Evolutionary conservation across 1,284 basidiomycete genomes (phyloP), one percentile per base, ranked within the genome.

Genomic region (Trametes hirsuta): DNA sequence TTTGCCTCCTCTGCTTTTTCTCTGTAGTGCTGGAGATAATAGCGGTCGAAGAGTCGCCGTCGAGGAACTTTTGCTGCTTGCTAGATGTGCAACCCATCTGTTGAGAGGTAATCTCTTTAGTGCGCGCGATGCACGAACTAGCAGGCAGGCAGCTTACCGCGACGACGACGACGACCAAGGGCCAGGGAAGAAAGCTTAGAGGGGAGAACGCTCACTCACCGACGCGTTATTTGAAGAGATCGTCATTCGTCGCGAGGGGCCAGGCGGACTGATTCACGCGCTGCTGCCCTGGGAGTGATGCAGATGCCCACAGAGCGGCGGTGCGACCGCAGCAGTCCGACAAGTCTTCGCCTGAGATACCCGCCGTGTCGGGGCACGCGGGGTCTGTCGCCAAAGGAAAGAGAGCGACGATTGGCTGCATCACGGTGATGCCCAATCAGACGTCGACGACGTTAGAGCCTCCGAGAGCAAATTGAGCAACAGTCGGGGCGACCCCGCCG

Each of bases 1-100:
- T 47, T n/a, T 37, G 35, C 37, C 60, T 50, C 53, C 62, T 59
- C 59, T 61, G 58, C 25, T 58, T 55, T 49, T 60, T 62, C 47
- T 58, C 53, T 35, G 62, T 64, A 25, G 58, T 53, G 25, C 53
- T 46, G 50, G 52, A 53, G 49, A 52, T 55, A 36, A 54, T 36
- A 6, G 51, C 58, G 24, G 59, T 47, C 30, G 63, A 58, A 35
- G 53, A 55, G 42, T 68, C 66, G 47, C 60, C 63, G 18, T 69
- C 66, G 9, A 72, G 61, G 36, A 66, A 63, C 10, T 64, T 63
- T 30, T 5, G 30, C 49, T 75, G 72, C 67, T 79, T 81, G 71
- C 79, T 81, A 25, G 78, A 75, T 58, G 78, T 76, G 66, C 79
- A 81, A 50, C 79, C 79, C 79, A 81, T 69, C 61, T 62, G 25